Conservation (phyloP, 768 basidiomycete species). For the Cystobasidiopsis lactophilus region DNA sequence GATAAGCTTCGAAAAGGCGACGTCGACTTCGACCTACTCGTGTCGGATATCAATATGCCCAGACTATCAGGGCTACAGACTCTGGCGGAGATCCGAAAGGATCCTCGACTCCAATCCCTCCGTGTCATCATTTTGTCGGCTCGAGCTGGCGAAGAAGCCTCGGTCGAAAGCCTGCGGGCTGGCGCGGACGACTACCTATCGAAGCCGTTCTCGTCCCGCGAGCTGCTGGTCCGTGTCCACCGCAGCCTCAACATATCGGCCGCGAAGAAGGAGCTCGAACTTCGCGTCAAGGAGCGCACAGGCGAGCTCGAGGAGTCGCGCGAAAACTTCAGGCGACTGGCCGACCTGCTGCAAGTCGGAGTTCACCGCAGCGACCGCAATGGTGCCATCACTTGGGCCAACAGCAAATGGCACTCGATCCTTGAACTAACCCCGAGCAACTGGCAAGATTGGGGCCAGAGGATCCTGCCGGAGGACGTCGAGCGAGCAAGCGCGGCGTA, state of each 20-base stretch:
- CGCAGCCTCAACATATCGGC: slow-evolving; percentile 8
- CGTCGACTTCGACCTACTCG: slow-evolving; percentile 2
- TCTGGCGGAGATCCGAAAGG: not conserved
- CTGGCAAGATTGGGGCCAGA: slow-evolving; percentile 1
- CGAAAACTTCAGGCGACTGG: slow-evolving; percentile 5
- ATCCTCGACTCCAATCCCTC: not conserved
- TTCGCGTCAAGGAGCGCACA: slow-evolving; percentile 5
- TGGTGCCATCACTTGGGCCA: slow-evolving; percentile 7
- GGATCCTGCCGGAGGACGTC: not conserved
- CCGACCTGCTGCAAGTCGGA: slow-evolving; percentile 12
- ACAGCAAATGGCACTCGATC: slow-evolving; percentile 7
- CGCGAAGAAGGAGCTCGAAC: slow-evolving; percentile 7
- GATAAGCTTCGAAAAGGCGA: not conserved
- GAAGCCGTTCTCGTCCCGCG: slow-evolving; percentile 11
- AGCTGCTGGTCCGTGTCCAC: slow-evolving; percentile 9
- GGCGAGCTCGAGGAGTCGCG: slow-evolving; percentile 5
- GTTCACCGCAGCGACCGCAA: slow-evolving; percentile 6
- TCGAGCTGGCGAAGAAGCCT: slow-evolving; percentile 10
- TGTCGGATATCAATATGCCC: slow-evolving; percentile 10
- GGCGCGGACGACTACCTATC: slow-evolving; percentile 6
- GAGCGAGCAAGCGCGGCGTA: not conserved
- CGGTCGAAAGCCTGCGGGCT: slow-evolving; percentile 1
- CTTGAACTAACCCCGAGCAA: not conserved
- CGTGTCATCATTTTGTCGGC: slow-evolving; percentile 9
- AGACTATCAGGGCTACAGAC: slow-evolving; percentile 7